Conservation (phyloP, 805 yeast genomes). For the Candida nanaspora region DNA sequence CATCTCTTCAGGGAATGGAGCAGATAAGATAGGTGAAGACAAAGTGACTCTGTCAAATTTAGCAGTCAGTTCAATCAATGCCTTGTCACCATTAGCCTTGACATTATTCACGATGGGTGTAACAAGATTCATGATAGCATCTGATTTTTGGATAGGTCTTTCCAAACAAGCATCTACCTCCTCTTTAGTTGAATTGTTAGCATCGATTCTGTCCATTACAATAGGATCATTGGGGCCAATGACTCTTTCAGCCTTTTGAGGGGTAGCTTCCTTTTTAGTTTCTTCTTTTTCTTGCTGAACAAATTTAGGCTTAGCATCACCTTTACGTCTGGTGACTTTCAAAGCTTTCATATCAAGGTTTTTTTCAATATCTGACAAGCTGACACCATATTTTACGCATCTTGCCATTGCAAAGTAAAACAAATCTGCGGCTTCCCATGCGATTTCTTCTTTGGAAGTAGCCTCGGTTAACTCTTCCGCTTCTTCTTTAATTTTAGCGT, state of each 20-base stretch:
- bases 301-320: slow-evolving; percentile 90
- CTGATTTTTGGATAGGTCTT: slow-evolving; percentile 93
- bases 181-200: slow-evolving; percentile 29
- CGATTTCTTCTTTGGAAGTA: slow-evolving; percentile 50
- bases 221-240: slow-evolving; percentile 31
- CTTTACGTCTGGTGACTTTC: slow-evolving; percentile 88
- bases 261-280: slow-evolving; percentile 12
- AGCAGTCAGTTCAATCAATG: slow-evolving; percentile 80
- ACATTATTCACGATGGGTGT: slow-evolving; percentile 84
- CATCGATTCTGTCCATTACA: slow-evolving; percentile 43
- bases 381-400: slow-evolving; percentile 66
- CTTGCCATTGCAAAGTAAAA: slow-evolving; percentile 47
- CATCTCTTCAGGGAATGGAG: slow-evolving; percentile 79
- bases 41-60: slow-evolving; percentile 85
- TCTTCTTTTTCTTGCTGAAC: slow-evolving; percentile 22
- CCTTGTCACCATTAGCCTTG: slow-evolving; percentile 71
- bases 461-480: slow-evolving; percentile 95
- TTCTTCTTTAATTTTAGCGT: slow-evolving; percentile 90
- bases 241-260: slow-evolving; percentile 13
- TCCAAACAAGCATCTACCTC: slow-evolving; percentile 58
- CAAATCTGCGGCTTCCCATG: slow-evolving; percentile 98
- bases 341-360: slow-evolving; percentile 77
- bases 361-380: slow-evolving; percentile 71
- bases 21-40: slow-evolving; percentile 63
- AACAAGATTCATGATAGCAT: slow-evolving; percentile 88